Conservation (phyloP, 495 filamentous ascomycete species). For the Penicillium cataractarum region DNA sequence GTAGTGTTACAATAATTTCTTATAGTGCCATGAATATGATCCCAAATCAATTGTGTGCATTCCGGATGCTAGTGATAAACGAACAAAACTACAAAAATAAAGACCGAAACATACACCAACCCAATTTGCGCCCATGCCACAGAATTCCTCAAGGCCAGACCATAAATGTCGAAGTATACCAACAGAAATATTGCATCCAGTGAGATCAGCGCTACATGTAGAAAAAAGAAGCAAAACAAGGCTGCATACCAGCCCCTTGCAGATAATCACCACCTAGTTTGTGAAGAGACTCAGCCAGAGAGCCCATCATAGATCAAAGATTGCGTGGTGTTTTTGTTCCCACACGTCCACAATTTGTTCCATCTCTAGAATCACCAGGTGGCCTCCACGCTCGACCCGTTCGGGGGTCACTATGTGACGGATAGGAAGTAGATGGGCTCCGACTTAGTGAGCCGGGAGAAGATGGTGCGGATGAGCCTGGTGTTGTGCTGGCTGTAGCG, state of each 20-base stretch:
- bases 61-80: background rate
- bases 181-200: background rate
- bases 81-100: background rate
- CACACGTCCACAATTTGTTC: slow-evolving; percentile 27
- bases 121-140: background rate
- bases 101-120: background rate
- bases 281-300: background rate
- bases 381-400: slow-evolving; percentile 20
- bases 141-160: background rate
- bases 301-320: slow-evolving; percentile 8
- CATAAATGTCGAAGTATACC: background rate
- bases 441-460: slow-evolving; percentile 39
- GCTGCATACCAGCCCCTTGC: background rate
- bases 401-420: slow-evolving; percentile 25
- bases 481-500: slow-evolving; percentile 25
- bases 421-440: slow-evolving; percentile 36
- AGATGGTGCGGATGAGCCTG: slow-evolving; percentile 32
- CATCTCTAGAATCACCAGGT: slow-evolving; percentile 22
- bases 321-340: slow-evolving; percentile 30
- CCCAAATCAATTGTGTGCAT: background rate
- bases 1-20: too few relatives aligned
- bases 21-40: too few relatives aligned
- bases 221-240: background rate
- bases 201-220: background rate
- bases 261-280: background rate